Conservation (phyloP, 768 basidiomycete species). For the Naematelia encephala region DNA sequence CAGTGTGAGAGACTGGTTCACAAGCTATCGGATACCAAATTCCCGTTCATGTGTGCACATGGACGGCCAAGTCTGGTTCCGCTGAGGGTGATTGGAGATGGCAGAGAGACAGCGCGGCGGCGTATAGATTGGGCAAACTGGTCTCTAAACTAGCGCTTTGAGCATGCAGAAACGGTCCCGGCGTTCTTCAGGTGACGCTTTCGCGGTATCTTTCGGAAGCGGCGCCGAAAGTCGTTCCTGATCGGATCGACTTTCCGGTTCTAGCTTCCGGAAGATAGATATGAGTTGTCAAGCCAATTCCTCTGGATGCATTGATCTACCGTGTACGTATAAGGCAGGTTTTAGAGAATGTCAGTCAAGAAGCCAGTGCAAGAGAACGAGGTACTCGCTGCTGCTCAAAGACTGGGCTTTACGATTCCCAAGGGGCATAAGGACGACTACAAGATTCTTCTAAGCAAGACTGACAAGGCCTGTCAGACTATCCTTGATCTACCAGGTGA, state of each 20-base stretch:
- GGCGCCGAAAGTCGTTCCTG: not conserved
- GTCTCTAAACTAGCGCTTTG: not conserved
- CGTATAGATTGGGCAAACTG: not conserved
- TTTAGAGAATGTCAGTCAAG: not conserved
- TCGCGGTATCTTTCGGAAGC: not conserved
- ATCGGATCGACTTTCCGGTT: not conserved
- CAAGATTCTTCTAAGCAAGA: constrained; percentile 22
- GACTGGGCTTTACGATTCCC: constrained; percentile 27
- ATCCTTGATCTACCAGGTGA: constrained; percentile 21
- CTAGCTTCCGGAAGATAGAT: not conserved
- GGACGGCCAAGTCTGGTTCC: constrained; percentile 68
- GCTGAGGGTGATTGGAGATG: constrained; percentile 27
- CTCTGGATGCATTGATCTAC: not conserved
- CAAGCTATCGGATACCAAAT: constrained; percentile 66
- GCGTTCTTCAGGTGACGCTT: no score
- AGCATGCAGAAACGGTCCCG: not conserved
- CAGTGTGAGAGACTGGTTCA: constrained; percentile 70
- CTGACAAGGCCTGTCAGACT: constrained; percentile 19
- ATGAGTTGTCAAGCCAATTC: no score
- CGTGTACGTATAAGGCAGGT: not conserved
- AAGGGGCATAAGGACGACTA: constrained; percentile 30
- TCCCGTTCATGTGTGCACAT: constrained; percentile 96
- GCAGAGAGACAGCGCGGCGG: not conserved
- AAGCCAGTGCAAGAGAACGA: not conserved
- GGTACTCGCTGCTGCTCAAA: constrained; percentile 14